Evolutionary conservation across 2,329 filamentous ascomycete species (phyloP).

Genomic region (Aspergillus ochraceus): DNA sequence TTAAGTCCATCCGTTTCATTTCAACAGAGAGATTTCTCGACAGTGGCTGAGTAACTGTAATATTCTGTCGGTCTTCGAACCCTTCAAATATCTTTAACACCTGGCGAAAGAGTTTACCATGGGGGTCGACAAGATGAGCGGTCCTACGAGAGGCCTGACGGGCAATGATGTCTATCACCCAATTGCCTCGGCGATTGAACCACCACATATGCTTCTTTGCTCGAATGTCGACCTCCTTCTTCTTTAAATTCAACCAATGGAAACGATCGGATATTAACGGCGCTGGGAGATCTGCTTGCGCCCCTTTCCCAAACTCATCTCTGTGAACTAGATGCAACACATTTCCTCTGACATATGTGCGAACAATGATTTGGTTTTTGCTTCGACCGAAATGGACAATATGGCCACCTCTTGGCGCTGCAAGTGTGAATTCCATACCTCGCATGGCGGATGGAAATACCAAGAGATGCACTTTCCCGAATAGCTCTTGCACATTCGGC

Average conservation of each 20-base stretch:
- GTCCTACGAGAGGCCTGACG: constrained; percentile 27
- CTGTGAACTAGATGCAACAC: constrained; percentile 36
- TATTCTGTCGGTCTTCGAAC: constrained; percentile 48
- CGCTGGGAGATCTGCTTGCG: constrained; percentile 51
- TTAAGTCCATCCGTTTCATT: constrained; percentile 53
- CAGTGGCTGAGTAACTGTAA: constrained; percentile 51
- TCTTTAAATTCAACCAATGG: constrained; percentile 46
- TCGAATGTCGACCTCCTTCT: constrained; percentile 54
- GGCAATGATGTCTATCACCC: constrained; percentile 37
- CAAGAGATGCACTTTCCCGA: neutral
- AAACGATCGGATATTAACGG: constrained; percentile 53
- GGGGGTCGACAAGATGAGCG: constrained; percentile 50
- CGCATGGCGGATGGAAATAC: neutral
- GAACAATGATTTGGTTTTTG: constrained; percentile 41
- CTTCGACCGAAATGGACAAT: constrained; percentile 20
- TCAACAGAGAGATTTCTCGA: constrained; percentile 44
- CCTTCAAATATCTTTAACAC: constrained; percentile 48
- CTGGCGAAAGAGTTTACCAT: constrained; percentile 39
- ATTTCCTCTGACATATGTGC: constrained; percentile 28
- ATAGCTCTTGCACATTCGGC: constrained; percentile 27
- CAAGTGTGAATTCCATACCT: neutral
- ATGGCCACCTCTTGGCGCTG: neutral
- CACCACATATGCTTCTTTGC: constrained; percentile 44
- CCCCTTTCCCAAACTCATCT: constrained; percentile 20
- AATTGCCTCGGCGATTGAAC: constrained; percentile 33